These are phyloP conservation scores for Notholithocarpus densiflorus DNA, from an alignment of 306 rosid species.

Conservation along the genomic window DNA sequence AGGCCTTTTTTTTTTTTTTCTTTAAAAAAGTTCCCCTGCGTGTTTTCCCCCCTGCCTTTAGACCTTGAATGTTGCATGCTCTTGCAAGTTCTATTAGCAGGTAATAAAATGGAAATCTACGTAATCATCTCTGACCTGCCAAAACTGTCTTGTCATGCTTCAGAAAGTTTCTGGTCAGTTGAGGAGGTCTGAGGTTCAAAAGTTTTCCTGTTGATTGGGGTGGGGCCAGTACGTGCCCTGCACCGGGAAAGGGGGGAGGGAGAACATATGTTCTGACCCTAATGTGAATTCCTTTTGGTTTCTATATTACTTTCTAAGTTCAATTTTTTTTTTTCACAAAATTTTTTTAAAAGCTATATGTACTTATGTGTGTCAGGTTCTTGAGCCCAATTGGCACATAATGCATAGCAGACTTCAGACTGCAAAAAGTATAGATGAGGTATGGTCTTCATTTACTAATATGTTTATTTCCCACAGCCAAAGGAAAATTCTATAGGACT, in stretches of 20 bases:
- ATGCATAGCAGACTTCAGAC: slow-evolving; percentile 85
- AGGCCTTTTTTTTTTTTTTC: neutral
- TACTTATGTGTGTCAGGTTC: slow-evolving; percentile 55
- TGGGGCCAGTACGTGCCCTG: too few species aligned
- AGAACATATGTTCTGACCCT: neutral
- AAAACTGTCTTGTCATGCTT: slow-evolving; percentile 3
- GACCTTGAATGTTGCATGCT: neutral
- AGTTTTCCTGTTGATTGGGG: neutral
- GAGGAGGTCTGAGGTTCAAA: neutral
- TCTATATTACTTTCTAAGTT: neutral
- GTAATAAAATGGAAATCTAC: neutral
- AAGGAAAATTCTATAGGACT: neutral
- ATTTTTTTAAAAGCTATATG: neutral
- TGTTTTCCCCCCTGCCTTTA: neutral
- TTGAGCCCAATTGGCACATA: slow-evolving; percentile 96
- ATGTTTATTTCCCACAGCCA: neutral
- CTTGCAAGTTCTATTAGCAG: neutral
- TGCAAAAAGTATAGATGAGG: slow-evolving; percentile 96
- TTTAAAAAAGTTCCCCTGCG: neutral
- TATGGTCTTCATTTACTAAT: slow-evolving; percentile 5
- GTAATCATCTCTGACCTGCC: neutral
- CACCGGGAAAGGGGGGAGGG: too few species aligned
- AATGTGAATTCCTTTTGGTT: neutral
- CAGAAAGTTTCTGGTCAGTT: neutral
- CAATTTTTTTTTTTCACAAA: neutral